phyloP scores from a whole-genome alignment of 305 asterid species.

The Euphrasia arctica region DNA sequence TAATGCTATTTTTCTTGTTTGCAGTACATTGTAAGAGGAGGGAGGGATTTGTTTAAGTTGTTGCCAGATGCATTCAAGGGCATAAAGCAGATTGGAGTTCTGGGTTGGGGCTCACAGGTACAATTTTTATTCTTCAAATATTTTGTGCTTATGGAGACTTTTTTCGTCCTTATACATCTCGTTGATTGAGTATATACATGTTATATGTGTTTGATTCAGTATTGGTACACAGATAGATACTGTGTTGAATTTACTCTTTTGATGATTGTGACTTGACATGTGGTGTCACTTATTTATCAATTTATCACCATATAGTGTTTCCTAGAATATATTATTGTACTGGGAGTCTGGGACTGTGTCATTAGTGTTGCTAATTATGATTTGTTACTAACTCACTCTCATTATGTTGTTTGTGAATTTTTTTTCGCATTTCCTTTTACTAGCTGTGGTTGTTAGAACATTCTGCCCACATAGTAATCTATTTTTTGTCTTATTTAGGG shows the following conservation, averaged over 20 bases:
- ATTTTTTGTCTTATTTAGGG: conserved; percentile 44
- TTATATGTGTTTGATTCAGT: too few relatives aligned
- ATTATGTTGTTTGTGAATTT: not conserved
- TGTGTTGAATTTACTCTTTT: too few relatives aligned
- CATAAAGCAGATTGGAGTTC: conserved; percentile 95
- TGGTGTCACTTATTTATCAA: not conserved
- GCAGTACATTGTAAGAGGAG: conserved; percentile 93
- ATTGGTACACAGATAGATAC: too few relatives aligned
- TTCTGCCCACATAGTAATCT: conserved; percentile 6
- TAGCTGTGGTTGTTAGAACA: conserved; percentile 12
- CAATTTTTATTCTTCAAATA: not conserved
- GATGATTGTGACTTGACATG: too few relatives aligned
- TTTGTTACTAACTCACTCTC: not conserved
- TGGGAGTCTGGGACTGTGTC: not conserved
- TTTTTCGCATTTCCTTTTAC: conserved; percentile 8
- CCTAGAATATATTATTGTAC: not conserved
- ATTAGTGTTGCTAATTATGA: not conserved
- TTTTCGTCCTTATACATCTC: too few relatives aligned
- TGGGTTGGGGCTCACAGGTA: conserved; percentile 99
- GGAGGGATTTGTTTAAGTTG: conserved; percentile 73
- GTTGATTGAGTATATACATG: too few relatives aligned
- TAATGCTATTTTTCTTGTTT: conserved; percentile 16
- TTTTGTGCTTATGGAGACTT: not conserved
- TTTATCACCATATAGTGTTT: not conserved
- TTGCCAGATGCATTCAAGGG: conserved; percentile 94